Evolutionary conservation across 1,139 yeast genomes (phyloP), one percentile per base, ranked within the genome.

Genomic region (Kazachstania sp.): DNA sequence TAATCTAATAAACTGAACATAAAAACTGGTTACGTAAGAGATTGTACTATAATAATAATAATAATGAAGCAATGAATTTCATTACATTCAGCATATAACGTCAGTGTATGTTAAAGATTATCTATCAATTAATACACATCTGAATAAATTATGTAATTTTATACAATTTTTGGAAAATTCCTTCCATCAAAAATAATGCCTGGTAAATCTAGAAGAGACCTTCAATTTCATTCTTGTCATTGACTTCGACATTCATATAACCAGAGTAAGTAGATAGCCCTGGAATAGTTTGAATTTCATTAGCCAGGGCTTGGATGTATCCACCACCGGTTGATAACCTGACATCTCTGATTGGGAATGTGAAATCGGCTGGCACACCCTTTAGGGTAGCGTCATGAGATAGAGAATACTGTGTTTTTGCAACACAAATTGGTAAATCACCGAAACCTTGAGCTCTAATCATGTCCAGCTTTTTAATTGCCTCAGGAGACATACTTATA

Each of bases 291-390:
- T 80, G 83, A 55, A 84, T 84, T 64, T 84, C 87, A 44, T 86
- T 90, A 26, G 92, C 90, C 57, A 84, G 71, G 1, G 92, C 94
- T 61, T 83, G 84, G 64, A 84, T 72, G 64, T 84, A 84, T 4
- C 92, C 92, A 44, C 92, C 92, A 67, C 94, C 92, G 49, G 85
- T 82, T 45, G 86, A 80, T 51, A 86, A 80, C 68, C 86, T 79
- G 45, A 84, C 82, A 60, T 84, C 94, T 69, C 88, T 76, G 54
- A 84, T 81, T 51, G 94, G 92, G 65, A 84, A 79, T 23, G 78
- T 80, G 68, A 83, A 84, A 2, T 83, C 90, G 19, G 79, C 76
- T 58, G 94, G 94, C 46, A 82, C 92, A 63, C 90, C 90, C 68
- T 84, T 84, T 64, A 83, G 72, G n/a, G 78, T 71, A 40, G 92